Base-by-base conservation (phyloP, 2,329 filamentous ascomycete genomes). In the Zasmidium cellare region DNA sequence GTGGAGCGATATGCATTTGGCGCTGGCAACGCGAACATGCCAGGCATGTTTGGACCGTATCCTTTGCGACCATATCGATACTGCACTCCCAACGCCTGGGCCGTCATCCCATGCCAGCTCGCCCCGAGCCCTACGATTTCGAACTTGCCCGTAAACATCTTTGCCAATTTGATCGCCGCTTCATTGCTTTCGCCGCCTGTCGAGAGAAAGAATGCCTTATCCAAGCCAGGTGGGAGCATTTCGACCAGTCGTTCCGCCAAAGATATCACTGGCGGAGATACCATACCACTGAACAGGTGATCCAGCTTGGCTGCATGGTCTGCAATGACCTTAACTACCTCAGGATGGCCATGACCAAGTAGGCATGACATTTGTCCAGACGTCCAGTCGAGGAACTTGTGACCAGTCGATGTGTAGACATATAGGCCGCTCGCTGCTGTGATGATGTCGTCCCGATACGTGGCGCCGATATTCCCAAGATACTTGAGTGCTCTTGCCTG, bases 141-240 rank as follows among this genome's bases (percentile, higher is more conserved):
- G 64, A 84, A 88, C 52, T 85, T 87, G 0, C 84, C 84, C 0
- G 85, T 88, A 65, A 80, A 86, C 9, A 77, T 72, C 64, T 88
- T 88, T 2, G 86, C 85, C 63, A 88, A 77, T 56, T 84, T 83
- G 58, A 88, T 85, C 1, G 86, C 86, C 2, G 84, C 84, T 62
- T 89, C 85, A 59, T 72, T 77, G 35, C 59, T 62, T 67, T 87
- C 83, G 2, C 76, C 79, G 1, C 84, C 84, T 0, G 84, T 87
- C 51, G 75, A 82, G 9, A 85, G 74, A 60, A 87, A 86, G 66
- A 85, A 80, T 0, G 83, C 78, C 59, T 82, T 81, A 58, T 83
- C 79, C 0, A 87, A 72, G 0, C 74, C 77, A 0, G 69, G 64
- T 0, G 83, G 83, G 2, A 84, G 74, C 1, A 82, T 67, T 0